These are phyloP conservation scores for Cryphonectria radicalis DNA, from an alignment of 2,329 filamentous ascomycete genomes.

Conservation along the genomic window DNA sequence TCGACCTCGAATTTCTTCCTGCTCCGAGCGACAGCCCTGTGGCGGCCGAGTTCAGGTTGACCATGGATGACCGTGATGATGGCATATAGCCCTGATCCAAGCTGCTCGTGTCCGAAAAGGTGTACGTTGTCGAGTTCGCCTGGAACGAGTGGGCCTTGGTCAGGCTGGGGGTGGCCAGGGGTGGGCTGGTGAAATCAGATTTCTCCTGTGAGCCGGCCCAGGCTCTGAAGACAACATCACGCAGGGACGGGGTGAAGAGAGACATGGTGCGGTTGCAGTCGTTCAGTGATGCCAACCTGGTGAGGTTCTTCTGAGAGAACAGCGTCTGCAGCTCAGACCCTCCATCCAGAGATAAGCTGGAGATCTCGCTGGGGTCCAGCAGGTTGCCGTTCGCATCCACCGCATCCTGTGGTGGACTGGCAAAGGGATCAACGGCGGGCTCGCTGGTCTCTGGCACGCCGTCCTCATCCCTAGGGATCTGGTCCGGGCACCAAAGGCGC, in stretches of 20 bases:
- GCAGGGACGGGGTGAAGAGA: conserved; percentile 87
- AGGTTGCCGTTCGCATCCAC: conserved; percentile 81
- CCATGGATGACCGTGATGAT: conserved; percentile 67
- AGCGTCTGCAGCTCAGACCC: conserved; percentile 82
- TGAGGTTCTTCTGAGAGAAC: conserved; percentile 93
- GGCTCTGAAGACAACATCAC: conserved; percentile 87
- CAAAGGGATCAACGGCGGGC: conserved; percentile 75
- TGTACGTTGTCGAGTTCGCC: conserved; percentile 66
- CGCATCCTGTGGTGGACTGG: conserved; percentile 78
- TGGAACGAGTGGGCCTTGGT: conserved; percentile 67
- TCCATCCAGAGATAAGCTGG: conserved; percentile 77
- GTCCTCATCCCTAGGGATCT: conserved; percentile 69
- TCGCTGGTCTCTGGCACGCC: conserved; percentile 58
- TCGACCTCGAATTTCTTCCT: conserved; percentile 61
- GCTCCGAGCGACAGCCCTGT: conserved; percentile 67
- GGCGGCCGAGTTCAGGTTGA: conserved; percentile 63
- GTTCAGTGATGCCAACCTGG: conserved; percentile 79
- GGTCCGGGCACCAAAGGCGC: conserved; percentile 87
- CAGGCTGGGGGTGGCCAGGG: conserved; percentile 55
- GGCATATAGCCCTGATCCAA: conserved; percentile 64
- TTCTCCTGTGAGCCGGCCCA: conserved; percentile 83
- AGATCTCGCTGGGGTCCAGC: conserved; percentile 74
- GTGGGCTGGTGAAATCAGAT: conserved; percentile 60
- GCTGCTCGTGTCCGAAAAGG: conserved; percentile 73
- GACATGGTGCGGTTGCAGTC: conserved; percentile 91